Evolutionary conservation across 129 eudicot genomes (phyloP).

Genomic region (Pittosporum tobira): DNA sequence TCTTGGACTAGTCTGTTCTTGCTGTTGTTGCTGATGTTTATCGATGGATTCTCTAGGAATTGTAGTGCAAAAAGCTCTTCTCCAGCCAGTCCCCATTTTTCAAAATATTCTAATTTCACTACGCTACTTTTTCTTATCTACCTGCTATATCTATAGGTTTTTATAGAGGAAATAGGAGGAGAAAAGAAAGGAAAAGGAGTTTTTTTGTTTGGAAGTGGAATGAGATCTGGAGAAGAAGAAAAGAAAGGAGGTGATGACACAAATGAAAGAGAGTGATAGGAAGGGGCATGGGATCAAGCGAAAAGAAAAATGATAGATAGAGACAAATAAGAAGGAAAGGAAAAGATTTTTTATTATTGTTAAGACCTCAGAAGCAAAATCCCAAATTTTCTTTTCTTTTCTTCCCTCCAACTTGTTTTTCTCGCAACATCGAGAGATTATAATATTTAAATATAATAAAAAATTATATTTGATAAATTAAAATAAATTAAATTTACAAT

Average conservation of each 20-base stretch:
- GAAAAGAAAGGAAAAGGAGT: not conserved
- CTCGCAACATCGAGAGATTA: too few species aligned
- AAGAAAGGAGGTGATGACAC: not conserved
- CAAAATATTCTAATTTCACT: not conserved
- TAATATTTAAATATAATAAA: too few species aligned
- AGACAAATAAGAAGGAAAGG: constrained; percentile 3
- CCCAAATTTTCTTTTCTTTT: not conserved
- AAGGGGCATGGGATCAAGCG: constrained; percentile 27
- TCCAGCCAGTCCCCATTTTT: constrained; percentile 90
- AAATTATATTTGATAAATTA: too few species aligned
- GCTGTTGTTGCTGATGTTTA: constrained; percentile 2
- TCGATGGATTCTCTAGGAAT: constrained; percentile 32
- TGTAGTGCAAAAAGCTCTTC: constrained; percentile 84
- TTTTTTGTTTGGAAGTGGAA: constrained; percentile 6
- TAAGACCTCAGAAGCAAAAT: not conserved
- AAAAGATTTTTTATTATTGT: not conserved
- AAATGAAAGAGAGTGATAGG: constrained; percentile 14
- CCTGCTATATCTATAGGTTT: not conserved
- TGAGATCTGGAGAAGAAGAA: constrained; percentile 13
- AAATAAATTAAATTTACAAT: too few species aligned
- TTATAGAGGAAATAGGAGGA: not conserved
- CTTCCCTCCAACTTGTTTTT: not conserved
- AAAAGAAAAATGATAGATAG: not conserved
- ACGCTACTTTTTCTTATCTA: not conserved
- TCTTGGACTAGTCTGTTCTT: constrained; percentile 21